Percentiles rank a stretch among this genome's conserved stretches.
Evolutionary conservation across 345 rosid species (phyloP).

Genomic region (Pelargonium nanum): DNA sequence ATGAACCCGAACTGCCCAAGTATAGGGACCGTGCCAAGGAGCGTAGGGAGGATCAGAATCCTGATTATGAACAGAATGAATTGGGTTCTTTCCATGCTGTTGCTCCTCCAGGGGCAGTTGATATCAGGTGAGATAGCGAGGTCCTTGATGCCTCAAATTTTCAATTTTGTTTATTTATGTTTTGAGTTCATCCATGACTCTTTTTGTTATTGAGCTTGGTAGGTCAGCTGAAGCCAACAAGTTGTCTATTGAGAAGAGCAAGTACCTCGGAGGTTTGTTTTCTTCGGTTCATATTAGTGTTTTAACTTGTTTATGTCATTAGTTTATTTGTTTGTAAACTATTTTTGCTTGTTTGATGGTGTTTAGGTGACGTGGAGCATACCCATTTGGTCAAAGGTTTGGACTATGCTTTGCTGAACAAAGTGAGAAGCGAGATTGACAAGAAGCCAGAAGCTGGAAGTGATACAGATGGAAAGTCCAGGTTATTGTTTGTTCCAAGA

Average conservation of each 20-base stretch:
- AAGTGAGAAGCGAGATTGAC: constrained; percentile 86
- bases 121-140: constrained; percentile 44
- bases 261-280: constrained; percentile 92
- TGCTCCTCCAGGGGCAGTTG: constrained; percentile 88
- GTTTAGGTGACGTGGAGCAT: constrained; percentile 85
- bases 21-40: constrained; percentile 96
- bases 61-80: constrained; percentile 77
- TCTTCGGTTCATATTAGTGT: not conserved
- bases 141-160: not conserved
- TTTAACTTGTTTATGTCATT: not conserved
- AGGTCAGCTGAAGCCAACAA: constrained; percentile 74
- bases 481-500: constrained; percentile 23
- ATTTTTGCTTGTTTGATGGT: constrained; percentile 9
- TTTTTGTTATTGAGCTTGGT: constrained; percentile 3
- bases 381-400: constrained; percentile 96
- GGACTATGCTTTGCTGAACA: constrained; percentile 85
- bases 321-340: not conserved
- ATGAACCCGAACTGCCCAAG: constrained; percentile 64
- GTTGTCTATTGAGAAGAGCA: constrained; percentile 93
- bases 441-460: constrained; percentile 77
- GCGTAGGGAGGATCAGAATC: constrained; percentile 93
- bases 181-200: not conserved
- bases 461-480: constrained; percentile 48
- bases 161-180: not conserved
- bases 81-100: constrained; percentile 90